phyloP scores from a whole-genome alignment of 2,329 filamentous ascomycete genomes.

The Daldinia sp. region DNA sequence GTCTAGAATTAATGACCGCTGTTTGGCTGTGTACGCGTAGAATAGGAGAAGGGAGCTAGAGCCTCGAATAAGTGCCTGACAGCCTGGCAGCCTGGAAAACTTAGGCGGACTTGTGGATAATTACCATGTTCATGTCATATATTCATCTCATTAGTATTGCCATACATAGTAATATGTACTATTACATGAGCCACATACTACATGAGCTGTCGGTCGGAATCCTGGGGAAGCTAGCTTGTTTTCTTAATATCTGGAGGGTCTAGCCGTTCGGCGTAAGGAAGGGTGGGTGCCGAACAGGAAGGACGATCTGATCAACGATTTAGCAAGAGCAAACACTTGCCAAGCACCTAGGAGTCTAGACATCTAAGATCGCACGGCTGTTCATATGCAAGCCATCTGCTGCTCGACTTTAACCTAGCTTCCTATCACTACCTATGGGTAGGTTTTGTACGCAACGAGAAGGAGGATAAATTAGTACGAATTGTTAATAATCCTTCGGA shows the following conservation, averaged over 20 bases:
- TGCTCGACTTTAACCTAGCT: slow-evolving; percentile 1
- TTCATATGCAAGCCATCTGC: slow-evolving; percentile 24
- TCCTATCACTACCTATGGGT: neutral
- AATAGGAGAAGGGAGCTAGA: slow-evolving; percentile 26
- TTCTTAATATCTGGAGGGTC: slow-evolving; percentile 3
- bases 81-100: neutral
- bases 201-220: slow-evolving; percentile 20
- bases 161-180: neutral
- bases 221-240: slow-evolving; percentile 13
- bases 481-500: slow-evolving; percentile 33
- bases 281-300: slow-evolving; percentile 26
- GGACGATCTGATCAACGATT: slow-evolving; percentile 41
- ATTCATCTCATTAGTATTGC: neutral
- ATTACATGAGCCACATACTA: slow-evolving; percentile 5
- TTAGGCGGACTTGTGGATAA: neutral
- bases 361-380: slow-evolving; percentile 32
- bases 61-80: neutral
- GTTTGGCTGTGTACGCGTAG: slow-evolving; percentile 9
- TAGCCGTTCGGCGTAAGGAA: slow-evolving; percentile 10
- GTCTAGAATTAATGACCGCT: slow-evolving; percentile 22
- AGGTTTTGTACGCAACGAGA: neutral
- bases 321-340: slow-evolving; percentile 21
- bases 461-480: slow-evolving; percentile 14
- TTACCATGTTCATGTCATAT: slow-evolving; percentile 21
- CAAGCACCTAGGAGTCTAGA: slow-evolving; percentile 25